Conservation (phyloP, 1,139 yeast genomes). For the Taphrina wiesneri region DNA sequence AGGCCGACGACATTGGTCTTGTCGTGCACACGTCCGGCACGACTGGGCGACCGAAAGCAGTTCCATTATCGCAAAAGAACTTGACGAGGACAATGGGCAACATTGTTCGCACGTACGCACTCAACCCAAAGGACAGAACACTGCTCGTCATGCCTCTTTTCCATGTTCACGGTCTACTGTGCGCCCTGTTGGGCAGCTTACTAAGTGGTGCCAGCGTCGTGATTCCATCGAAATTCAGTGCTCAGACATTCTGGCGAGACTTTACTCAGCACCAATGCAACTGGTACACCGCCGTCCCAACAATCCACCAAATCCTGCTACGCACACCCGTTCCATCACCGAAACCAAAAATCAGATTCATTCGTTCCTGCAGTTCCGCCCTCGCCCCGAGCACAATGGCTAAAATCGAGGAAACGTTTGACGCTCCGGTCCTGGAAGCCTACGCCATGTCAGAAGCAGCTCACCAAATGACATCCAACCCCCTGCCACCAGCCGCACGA, state of each 20-base stretch:
- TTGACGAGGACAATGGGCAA: conserved; percentile 60
- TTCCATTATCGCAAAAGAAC: conserved; percentile 64
- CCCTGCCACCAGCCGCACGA: conserved; percentile 62
- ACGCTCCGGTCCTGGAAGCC: conserved; percentile 69
- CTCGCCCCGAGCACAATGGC: conserved; percentile 63
- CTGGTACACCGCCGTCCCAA: conserved; percentile 76
- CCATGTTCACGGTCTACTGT: conserved; percentile 70
- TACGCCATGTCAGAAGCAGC: conserved; percentile 78
- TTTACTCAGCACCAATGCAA: conserved; percentile 54
- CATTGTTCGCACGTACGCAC: conserved; percentile 57
- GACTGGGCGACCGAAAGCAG: conserved; percentile 69
- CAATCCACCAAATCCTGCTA: conserved; percentile 64
- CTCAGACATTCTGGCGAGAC: conserved; percentile 60
- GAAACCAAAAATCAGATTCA: conserved; percentile 59
- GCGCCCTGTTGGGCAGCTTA: conserved; percentile 61
- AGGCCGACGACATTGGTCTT: conserved; percentile 58
- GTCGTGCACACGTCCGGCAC: conserved; percentile 71
- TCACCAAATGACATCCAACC: conserved; percentile 71
- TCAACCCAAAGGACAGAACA: conserved; percentile 54
- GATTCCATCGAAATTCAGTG: conserved; percentile 61
- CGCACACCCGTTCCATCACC: conserved; percentile 54
- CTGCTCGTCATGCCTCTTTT: conserved; percentile 71
- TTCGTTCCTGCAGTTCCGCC: conserved; percentile 68
- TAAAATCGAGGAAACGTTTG: conserved; percentile 56
- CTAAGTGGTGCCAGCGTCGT: conserved; percentile 62